Conservation (phyloP, 1,284 basidiomycete genomes). For the Cryptococcus sp. region DNA sequence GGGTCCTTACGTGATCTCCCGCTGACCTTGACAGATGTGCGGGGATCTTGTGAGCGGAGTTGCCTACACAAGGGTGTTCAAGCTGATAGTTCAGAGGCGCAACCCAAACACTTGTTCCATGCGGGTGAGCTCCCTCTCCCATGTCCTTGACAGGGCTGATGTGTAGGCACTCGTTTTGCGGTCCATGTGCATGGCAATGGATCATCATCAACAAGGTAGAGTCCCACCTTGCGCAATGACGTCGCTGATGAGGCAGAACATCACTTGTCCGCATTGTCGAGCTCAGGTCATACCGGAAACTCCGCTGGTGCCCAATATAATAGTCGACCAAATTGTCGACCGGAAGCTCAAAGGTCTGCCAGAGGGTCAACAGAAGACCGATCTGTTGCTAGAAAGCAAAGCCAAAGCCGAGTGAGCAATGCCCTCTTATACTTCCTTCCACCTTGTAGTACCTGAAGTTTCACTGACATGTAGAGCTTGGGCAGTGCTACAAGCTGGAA, state of each 20-base stretch:
- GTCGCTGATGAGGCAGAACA: conserved; percentile 14
- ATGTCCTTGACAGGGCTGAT: no score
- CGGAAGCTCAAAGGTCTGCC: conserved; percentile 22
- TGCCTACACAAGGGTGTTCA: background rate
- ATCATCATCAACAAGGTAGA: conserved; percentile 25
- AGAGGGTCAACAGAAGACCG: conserved; percentile 21
- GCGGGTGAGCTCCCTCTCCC: conserved; percentile 23
- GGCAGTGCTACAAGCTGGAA: conserved; percentile 19
- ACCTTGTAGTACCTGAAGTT: background rate
- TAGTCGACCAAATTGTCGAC: conserved; percentile 35
- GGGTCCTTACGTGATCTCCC: background rate
- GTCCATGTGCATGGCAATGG: conserved; percentile 36
- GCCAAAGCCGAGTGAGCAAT: conserved; percentile 27
- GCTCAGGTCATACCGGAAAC: conserved; percentile 13
- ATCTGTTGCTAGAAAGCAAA: conserved; percentile 27
- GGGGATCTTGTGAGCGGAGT: conserved; percentile 25
- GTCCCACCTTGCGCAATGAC: background rate
- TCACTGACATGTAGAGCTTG: conserved; percentile 15
- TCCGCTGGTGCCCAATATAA: conserved; percentile 30
- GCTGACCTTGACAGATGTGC: conserved; percentile 23
- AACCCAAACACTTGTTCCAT: conserved; percentile 29
- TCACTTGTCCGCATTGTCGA: conserved; percentile 32
- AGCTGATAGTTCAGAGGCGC: conserved; percentile 15
- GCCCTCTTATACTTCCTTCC: background rate
- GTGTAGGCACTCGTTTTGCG: conserved; percentile 34